Evolutionary conservation across 2,329 filamentous ascomycete genomes (phyloP).

Genomic region (Scedosporium apiospermum): DNA sequence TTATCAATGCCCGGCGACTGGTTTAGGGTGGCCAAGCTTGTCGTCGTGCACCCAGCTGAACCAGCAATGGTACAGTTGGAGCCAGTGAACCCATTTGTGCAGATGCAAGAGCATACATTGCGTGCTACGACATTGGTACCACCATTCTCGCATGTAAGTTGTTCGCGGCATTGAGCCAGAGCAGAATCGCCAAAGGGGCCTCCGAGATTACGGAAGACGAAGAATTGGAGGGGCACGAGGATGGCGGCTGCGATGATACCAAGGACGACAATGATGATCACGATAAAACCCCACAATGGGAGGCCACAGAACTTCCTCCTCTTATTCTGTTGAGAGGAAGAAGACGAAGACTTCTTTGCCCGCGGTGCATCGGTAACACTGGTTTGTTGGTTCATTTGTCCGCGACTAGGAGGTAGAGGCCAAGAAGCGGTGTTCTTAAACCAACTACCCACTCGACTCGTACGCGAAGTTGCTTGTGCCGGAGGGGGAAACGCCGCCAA

Average conservation of each 20-base stretch:
- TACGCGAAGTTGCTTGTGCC: conserved; percentile 35
- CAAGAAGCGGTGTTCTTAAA: conserved; percentile 32
- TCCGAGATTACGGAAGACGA: conserved; percentile 41
- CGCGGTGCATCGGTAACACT: conserved; percentile 10
- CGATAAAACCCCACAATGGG: conserved; percentile 66
- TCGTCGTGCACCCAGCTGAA: conserved; percentile 43
- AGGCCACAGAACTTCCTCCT: conserved; percentile 65
- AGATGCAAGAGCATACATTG: conserved; percentile 73
- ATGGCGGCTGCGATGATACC: conserved; percentile 72
- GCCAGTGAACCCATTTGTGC: conserved; percentile 74
- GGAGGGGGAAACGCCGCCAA: conserved; percentile 56
- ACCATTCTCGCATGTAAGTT: conserved; percentile 65
- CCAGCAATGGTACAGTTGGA: conserved; percentile 38
- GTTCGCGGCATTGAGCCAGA: conserved; percentile 46
- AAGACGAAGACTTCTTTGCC: background rate
- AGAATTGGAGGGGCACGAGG: conserved; percentile 62
- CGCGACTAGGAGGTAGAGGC: conserved; percentile 31
- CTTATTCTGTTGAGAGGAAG: conserved; percentile 12
- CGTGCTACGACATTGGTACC: conserved; percentile 64
- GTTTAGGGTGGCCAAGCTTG: conserved; percentile 30
- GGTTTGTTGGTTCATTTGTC: conserved; percentile 6
- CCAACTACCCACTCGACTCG: conserved; percentile 35
- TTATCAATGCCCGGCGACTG: conserved; percentile 38
- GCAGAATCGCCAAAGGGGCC: conserved; percentile 22
- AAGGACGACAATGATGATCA: conserved; percentile 55